These are phyloP conservation scores for Porpolomopsis calyptriformis DNA, from an alignment of 768 basidiomycete species.

Conservation along the genomic window DNA sequence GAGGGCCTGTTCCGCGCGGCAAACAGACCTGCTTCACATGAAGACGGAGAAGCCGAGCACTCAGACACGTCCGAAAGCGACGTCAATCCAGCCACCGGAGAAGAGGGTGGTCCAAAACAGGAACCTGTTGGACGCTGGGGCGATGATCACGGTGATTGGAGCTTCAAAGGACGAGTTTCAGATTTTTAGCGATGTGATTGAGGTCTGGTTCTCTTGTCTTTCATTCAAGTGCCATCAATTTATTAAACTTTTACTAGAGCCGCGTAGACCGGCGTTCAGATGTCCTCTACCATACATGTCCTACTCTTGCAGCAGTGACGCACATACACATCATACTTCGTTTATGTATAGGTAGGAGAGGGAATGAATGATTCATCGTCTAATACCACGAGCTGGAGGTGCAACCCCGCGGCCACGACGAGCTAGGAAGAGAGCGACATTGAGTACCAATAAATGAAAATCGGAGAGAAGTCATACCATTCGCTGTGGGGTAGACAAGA, in stretches of 20 bases:
- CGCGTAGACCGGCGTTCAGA: too few species aligned
- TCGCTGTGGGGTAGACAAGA: constrained; percentile 40
- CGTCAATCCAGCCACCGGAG: constrained; percentile 72
- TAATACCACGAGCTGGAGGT: constrained; percentile 65
- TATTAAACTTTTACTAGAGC: too few species aligned
- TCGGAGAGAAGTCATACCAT: constrained; percentile 40
- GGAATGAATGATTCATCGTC: constrained; percentile 46
- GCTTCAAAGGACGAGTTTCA: constrained; percentile 79
- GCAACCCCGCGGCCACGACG: constrained; percentile 79
- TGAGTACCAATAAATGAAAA: constrained; percentile 2
- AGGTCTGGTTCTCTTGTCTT: neutral
- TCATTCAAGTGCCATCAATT: too few species aligned
- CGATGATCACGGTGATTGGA: constrained; percentile 68
- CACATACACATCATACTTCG: too few species aligned
- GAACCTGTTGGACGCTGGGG: constrained; percentile 66
- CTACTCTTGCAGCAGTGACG: too few species aligned
- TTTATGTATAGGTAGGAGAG: neutral
- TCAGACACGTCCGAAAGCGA: constrained; percentile 81
- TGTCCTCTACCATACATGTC: too few species aligned
- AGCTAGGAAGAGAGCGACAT: constrained; percentile 34
- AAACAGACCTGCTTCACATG: constrained; percentile 29
- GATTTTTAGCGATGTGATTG: constrained; percentile 49
- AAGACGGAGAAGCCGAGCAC: constrained; percentile 38
- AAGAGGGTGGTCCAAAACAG: constrained; percentile 76
- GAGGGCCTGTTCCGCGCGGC: constrained; percentile 68